These are phyloP conservation scores for Zarea fungicola DNA, from an alignment of 2,329 filamentous ascomycete genomes.

Conservation along the genomic window DNA sequence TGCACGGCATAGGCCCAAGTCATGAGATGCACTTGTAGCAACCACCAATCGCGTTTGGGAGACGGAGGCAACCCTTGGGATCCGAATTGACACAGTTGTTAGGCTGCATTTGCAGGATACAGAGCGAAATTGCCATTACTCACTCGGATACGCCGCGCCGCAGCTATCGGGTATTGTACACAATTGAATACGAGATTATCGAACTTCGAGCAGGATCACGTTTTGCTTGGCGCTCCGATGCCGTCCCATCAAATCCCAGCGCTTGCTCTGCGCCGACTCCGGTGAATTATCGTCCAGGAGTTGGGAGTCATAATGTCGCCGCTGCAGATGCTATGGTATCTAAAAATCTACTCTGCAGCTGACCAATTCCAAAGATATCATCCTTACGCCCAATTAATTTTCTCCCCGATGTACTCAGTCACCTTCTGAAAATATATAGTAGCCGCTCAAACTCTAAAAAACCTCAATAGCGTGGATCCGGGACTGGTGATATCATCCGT, in stretches of 20 bases:
- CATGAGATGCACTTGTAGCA: too few relatives aligned
- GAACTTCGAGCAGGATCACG: neutral
- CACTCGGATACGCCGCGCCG: conserved; percentile 3
- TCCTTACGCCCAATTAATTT: conserved; percentile 2
- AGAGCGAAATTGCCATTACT: too few relatives aligned
- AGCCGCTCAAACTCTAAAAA: too few relatives aligned
- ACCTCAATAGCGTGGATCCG: neutral
- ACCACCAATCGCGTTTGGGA: too few relatives aligned
- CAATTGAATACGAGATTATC: neutral
- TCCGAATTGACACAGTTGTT: conserved; percentile 7
- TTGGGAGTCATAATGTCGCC: neutral
- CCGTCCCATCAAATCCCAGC: neutral
- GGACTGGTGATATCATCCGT: conserved; percentile 10
- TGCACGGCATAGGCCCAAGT: too few relatives aligned
- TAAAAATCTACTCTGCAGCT: neutral
- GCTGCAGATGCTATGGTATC: neutral
- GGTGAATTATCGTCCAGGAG: conserved; percentile 10
- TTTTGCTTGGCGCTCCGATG: neutral
- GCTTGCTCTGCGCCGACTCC: conserved; percentile 1
- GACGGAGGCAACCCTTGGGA: neutral
- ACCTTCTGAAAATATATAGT: neutral
- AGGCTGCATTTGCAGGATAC: too few relatives aligned
- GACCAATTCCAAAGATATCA: conserved; percentile 4
- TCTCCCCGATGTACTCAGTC: neutral
- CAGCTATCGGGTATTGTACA: neutral